A percentile compares a stretch with the other conserved stretches of the same genome.
These are phyloP conservation scores for Metschnikowia aberdeeniae DNA, from an alignment of 805 yeast species.

Conservation along the genomic window DNA sequence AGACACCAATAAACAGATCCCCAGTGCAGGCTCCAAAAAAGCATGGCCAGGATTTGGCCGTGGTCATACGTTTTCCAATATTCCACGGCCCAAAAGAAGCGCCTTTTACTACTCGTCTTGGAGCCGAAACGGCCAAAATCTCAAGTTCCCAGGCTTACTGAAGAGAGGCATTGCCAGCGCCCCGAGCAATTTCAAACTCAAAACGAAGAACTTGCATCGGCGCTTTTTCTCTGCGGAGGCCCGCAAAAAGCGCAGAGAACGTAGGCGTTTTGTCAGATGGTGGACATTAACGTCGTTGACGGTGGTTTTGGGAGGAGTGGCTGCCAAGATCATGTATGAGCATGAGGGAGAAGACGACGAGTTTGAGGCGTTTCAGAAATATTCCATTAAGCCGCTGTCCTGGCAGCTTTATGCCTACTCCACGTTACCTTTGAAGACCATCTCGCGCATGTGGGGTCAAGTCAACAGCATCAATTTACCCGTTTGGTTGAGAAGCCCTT, in stretches of 20 bases:
- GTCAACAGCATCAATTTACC: slow-evolving; percentile 82
- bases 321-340: slow-evolving; percentile 42
- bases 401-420: slow-evolving; percentile 91
- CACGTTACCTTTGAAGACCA: slow-evolving; percentile 83
- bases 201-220: slow-evolving; percentile 34
- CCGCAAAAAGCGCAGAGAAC: slow-evolving; percentile 34
- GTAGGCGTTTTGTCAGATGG: slow-evolving; percentile 44
- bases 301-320: slow-evolving; percentile 51
- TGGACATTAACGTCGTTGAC: slow-evolving; percentile 54
- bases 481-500: slow-evolving; percentile 78
- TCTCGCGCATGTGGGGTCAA: slow-evolving; percentile 93
- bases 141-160: slow-evolving; percentile 20
- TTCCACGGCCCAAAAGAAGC: slow-evolving; percentile 55
- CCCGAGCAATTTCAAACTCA: slow-evolving; percentile 31
- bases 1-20: slow-evolving; percentile 18
- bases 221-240: slow-evolving; percentile 43
- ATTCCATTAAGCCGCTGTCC: slow-evolving; percentile 60
- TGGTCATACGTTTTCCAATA: slow-evolving; percentile 39
- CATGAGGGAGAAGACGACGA: slow-evolving; percentile 29
- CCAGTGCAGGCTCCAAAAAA: slow-evolving; percentile 12
- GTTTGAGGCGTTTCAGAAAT: slow-evolving; percentile 27
- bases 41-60: slow-evolving; percentile 31
- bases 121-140: slow-evolving; percentile 20
- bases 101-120: slow-evolving; percentile 49
- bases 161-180: slow-evolving; percentile 34